These are phyloP conservation scores for Letharia lupina DNA, from an alignment of 495 filamentous ascomycete species.

Conservation along the genomic window DNA sequence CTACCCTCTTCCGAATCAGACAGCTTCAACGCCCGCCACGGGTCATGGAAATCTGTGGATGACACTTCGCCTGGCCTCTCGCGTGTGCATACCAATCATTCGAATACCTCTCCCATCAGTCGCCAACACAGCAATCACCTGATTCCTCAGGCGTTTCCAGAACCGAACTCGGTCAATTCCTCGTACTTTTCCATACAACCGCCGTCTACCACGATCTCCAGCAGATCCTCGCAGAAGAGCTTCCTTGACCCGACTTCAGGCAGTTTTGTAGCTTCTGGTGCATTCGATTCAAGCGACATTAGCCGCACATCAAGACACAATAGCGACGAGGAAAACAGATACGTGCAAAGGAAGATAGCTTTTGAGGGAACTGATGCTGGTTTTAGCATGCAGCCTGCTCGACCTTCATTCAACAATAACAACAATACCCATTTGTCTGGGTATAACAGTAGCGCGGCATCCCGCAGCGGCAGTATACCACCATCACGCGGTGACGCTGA, in stretches of 20 bases:
- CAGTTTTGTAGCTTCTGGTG: slow-evolving; percentile 20
- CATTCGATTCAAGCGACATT: slow-evolving; percentile 13
- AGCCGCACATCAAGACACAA: slow-evolving; percentile 22
- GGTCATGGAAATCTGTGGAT: slow-evolving; percentile 50
- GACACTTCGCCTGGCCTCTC: slow-evolving; percentile 37
- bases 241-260: slow-evolving; percentile 23
- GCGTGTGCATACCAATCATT: slow-evolving; percentile 34
- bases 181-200: slow-evolving; percentile 17
- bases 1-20: slow-evolving; percentile 58
- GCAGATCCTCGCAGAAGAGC: slow-evolving; percentile 19
- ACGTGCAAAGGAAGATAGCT: slow-evolving; percentile 13
- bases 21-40: slow-evolving; percentile 40
- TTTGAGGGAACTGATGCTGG: slow-evolving; percentile 20
- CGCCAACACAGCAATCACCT: slow-evolving; percentile 31
- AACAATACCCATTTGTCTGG: slow-evolving; percentile 22
- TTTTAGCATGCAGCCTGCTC: slow-evolving; percentile 14
- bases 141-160: slow-evolving; percentile 24
- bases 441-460: slow-evolving; percentile 29
- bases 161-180: slow-evolving; percentile 14
- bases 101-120: slow-evolving; percentile 26
- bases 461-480: slow-evolving; percentile 34
- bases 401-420: slow-evolving; percentile 18
- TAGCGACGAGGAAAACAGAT: slow-evolving; percentile 24
- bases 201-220: slow-evolving; percentile 10
- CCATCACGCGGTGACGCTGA: slow-evolving; percentile 34